Evolutionary conservation across 2,329 filamentous ascomycete species (phyloP).

Genomic region (Aureobasidium vineae): DNA sequence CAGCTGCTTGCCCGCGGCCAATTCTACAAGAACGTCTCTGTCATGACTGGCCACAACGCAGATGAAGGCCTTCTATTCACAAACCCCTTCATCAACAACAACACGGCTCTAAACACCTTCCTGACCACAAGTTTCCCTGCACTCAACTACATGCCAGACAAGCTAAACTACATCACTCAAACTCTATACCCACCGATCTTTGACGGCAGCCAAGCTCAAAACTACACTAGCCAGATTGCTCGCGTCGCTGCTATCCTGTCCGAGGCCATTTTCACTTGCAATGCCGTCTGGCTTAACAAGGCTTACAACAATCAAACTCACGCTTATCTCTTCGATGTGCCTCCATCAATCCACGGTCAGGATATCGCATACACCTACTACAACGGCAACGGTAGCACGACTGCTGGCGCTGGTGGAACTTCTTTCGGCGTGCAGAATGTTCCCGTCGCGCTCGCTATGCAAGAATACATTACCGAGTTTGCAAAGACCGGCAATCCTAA

Average conservation of each 20-base stretch:
- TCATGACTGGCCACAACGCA: constrained; percentile 49
- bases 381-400: constrained; percentile 38
- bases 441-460: constrained; percentile 45
- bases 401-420: constrained; percentile 11
- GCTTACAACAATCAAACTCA: constrained; percentile 51
- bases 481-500: constrained; percentile 43
- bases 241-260: constrained; percentile 45
- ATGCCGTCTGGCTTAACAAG: constrained; percentile 51
- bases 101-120: constrained; percentile 35
- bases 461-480: constrained; percentile 49
- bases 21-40: constrained; percentile 46
- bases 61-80: constrained; percentile 50
- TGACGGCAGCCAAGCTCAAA: constrained; percentile 43
- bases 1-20: constrained; percentile 46
- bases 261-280: constrained; percentile 52
- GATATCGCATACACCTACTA: constrained; percentile 57
- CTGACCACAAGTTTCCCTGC: constrained; percentile 36
- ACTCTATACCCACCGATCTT: constrained; percentile 53
- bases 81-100: constrained; percentile 39
- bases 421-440: constrained; percentile 24
- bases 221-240: constrained; percentile 48
- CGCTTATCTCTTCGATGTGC: constrained; percentile 54
- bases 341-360: constrained; percentile 54
- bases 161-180: constrained; percentile 45
- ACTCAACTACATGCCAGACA: constrained; percentile 33